Base-by-base conservation (phyloP, 1,284 basidiomycete genomes). In the Cutaneotrichosporon dermatis region DNA sequence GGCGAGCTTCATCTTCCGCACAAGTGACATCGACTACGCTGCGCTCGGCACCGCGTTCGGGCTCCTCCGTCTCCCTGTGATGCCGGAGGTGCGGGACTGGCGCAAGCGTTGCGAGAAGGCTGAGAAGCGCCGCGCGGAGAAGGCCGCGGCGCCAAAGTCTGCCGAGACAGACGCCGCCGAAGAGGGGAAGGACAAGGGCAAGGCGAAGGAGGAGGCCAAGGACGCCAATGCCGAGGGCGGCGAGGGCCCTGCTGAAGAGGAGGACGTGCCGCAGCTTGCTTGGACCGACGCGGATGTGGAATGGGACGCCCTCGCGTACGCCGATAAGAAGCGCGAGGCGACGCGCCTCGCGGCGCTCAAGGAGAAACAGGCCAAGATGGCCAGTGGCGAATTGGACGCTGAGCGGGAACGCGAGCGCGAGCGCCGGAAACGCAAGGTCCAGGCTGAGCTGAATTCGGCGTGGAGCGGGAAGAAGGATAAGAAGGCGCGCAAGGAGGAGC, bases 1-100 rank as follows among this genome's bases (percentile, higher is more conserved):
- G 76, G 93, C 94, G 2, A 88, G 88, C 1, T 99, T 92, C 76
- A 94, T 99, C 61, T 99, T 99, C 79, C 86, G 92, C 34, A 69
- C 92, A 5, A 86, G 87, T 69, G 88, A 93, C 64, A 85, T 94
- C 43, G 90, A 98, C 73, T 82, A 96, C 11, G 76, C 89, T n/a
- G 89, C 87, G 4, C 81, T 94, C 3, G 94, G 90, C 4, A 87
- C 86, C 62, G 84, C 86, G 46, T 98, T 88, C 73, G 95, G 91
- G 0, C 80, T 98, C 35, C 81, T 99, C 34, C 84, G 92, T 11
- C 77, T 99, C n/a, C 96, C 96, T 0, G 86, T 84, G 50, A 98
- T 99, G 92, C 95, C 96, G 2, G 96, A 99, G 76, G 78, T 98
- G 46, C 88, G 89, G 59, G 79, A 79, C 5, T 79, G 78, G 73